Evolutionary conservation across 1,284 basidiomycete species (phyloP), one percentile per base, ranked within the genome.

Genomic region (Ceratobasidium sp.): DNA sequence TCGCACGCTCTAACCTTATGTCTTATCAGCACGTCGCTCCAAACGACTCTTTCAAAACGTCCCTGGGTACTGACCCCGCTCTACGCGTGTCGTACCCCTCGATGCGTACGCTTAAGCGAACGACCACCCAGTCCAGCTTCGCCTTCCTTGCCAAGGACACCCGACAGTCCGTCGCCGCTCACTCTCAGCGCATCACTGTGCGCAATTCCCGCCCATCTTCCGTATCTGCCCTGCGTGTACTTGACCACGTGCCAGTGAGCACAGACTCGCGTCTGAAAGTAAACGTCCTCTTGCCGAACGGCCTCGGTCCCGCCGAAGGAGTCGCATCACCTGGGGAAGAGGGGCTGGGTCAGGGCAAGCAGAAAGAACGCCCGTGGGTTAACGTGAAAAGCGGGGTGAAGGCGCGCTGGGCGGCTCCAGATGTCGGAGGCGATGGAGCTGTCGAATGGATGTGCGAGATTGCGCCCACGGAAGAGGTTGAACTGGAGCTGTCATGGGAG

Each of bases 391-490:
- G 69, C 32, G 73, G 74, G 5, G 67, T 75, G 2, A 47, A 62
- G 18, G 73, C 58, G n/a, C 61, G 61, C 11, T 73, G 72, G 73
- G 64, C 52, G 38, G 32, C 38, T 32, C 28, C 41, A 55, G 63
- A 69, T 26, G 71, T 62, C n/a, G 76, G 55, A n/a, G 73, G 64
- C 13, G 75, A 76, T n/a, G 78, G 77, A 4, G 43, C 75, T 46
- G 49, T 78, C 2, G 78, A 78, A 49, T 78, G 78, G 78, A 58
- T 71, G 7, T 75, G 75, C 49, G 59, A 72, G 21, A 55, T 78
- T 38, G 59, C 46, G 16, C 38, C 75, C 4, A 75, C 73, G 9
- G 67, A 75, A 64, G 74, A 62, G n/a, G 43, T 73, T 5, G 76
- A 77, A 13, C 54, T 78, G 23, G 73, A 58, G 30, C 63, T 77